These are phyloP conservation scores for Colletotrichum navitas DNA, from an alignment of 2,329 filamentous ascomycete species.

Conservation along the genomic window DNA sequence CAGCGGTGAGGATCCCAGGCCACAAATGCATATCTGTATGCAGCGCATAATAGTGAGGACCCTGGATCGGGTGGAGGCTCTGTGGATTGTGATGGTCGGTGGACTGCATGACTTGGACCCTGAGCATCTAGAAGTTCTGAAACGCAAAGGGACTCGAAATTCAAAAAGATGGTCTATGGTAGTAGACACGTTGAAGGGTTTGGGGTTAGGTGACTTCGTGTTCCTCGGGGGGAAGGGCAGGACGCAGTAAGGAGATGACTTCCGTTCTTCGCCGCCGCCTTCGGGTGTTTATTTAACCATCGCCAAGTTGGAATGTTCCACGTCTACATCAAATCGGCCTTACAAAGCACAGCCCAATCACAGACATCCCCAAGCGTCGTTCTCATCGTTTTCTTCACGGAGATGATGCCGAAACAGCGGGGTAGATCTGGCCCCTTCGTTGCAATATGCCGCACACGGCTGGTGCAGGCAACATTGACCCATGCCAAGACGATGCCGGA, in stretches of 20 bases:
- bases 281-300: slow-evolving; percentile 2
- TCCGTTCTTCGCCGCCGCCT: slow-evolving; percentile 25
- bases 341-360: neutral
- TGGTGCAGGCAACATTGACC: neutral
- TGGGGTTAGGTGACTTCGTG: slow-evolving; percentile 14
- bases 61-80: slow-evolving; percentile 26
- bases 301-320: slow-evolving; percentile 1
- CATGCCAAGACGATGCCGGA: neutral
- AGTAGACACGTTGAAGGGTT: slow-evolving; percentile 5
- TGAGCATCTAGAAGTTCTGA: slow-evolving; percentile 36
- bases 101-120: slow-evolving; percentile 39
- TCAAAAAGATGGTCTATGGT: slow-evolving; percentile 18
- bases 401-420: neutral
- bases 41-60: slow-evolving; percentile 31
- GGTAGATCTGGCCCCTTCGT: neutral
- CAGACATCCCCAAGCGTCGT: slow-evolving; percentile 14
- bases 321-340: neutral
- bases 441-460: neutral
- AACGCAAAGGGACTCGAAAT: slow-evolving; percentile 35
- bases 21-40: slow-evolving; percentile 1
- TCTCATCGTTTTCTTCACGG: too few species aligned
- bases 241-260: slow-evolving; percentile 3
- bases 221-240: neutral
- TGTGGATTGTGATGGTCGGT: slow-evolving; percentile 14
- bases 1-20: slow-evolving; percentile 29